A percentile compares a stretch with the other conserved stretches of the same genome.
Conservation (phyloP, 2,329 filamentous ascomycete species). For the Beauveria caledonica region DNA sequence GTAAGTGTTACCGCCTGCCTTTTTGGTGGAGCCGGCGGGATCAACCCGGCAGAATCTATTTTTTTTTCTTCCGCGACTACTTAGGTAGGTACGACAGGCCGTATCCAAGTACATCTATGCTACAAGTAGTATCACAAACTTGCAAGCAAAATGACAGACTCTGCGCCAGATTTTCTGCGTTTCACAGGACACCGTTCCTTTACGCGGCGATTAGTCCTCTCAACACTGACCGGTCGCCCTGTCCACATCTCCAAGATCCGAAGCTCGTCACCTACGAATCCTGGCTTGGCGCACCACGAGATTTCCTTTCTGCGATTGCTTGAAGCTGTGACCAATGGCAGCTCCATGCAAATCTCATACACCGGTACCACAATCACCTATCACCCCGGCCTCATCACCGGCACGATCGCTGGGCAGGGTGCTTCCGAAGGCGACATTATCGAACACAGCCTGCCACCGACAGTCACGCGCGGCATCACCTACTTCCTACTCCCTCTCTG, state of each 20-base stretch:
- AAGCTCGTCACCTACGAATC: slow-evolving; percentile 72
- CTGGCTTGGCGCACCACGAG: slow-evolving; percentile 85
- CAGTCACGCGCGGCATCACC: slow-evolving; percentile 71
- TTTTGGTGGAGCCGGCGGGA: slow-evolving; percentile 1
- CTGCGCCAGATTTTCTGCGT: slow-evolving; percentile 50
- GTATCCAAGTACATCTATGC: not conserved
- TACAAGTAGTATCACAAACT: slow-evolving; percentile 6
- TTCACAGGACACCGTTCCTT: slow-evolving; percentile 83
- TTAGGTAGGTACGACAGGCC: too few species aligned
- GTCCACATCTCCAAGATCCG: slow-evolving; percentile 93
- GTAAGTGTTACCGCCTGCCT: slow-evolving; percentile 24
- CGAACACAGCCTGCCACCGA: slow-evolving; percentile 69
- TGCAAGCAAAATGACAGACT: slow-evolving; percentile 31
- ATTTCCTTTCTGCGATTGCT: slow-evolving; percentile 92
- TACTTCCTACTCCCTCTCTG: slow-evolving; percentile 90
- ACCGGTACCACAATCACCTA: slow-evolving; percentile 91
- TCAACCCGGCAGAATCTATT: slow-evolving; percentile 28
- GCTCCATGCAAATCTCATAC: slow-evolving; percentile 89
- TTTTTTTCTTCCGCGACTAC: slow-evolving; percentile 20
- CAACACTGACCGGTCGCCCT: slow-evolving; percentile 82
- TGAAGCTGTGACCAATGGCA: slow-evolving; percentile 91
- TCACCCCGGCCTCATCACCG: slow-evolving; percentile 85
- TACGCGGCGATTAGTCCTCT: slow-evolving; percentile 74
- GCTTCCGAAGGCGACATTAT: slow-evolving; percentile 65
- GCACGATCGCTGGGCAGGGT: slow-evolving; percentile 67